Evolutionary conservation across 805 yeast species (phyloP).

Genomic region (Saccharomycopsis selenospora): DNA sequence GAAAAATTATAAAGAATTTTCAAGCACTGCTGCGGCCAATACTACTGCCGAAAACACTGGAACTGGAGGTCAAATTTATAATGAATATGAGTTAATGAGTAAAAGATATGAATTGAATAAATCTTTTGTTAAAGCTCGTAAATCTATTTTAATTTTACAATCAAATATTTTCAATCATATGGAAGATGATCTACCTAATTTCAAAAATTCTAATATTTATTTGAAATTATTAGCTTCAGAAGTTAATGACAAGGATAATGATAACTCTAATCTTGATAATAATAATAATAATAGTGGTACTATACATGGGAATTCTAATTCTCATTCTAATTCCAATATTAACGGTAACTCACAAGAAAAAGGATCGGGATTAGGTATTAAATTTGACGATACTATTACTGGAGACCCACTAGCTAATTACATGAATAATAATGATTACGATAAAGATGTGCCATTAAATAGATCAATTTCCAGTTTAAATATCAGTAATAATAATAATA

Average conservation of each 20-base stretch:
- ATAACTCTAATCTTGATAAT: conserved; percentile 12
- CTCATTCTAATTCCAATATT: background rate
- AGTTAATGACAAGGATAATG: conserved; percentile 9
- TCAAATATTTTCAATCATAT: conserved; percentile 42
- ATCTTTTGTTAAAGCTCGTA: conserved; percentile 48
- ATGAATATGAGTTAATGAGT: conserved; percentile 13
- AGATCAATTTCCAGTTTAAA: background rate
- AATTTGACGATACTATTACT: conserved; percentile 9
- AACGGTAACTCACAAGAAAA: no score
- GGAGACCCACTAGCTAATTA: conserved; percentile 17
- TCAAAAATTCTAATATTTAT: conserved; percentile 52
- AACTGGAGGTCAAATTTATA: background rate
- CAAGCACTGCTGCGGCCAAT: conserved; percentile 3
- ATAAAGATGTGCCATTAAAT: background rate
- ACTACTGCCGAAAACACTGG: conserved; percentile 21
- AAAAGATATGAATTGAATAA: conserved; percentile 17
- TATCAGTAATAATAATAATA: background rate
- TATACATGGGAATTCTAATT: no score
- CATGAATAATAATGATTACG: conserved; percentile 6
- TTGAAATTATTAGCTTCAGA: conserved; percentile 40
- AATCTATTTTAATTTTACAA: conserved; percentile 54
- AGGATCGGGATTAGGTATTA: conserved; percentile 9
- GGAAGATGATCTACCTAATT: conserved; percentile 48
- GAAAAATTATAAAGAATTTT: conserved; percentile 20
- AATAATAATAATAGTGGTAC: background rate